Evolutionary conservation across 2,329 filamentous ascomycete species (phyloP).

Genomic region (Fusarium aywerte): DNA sequence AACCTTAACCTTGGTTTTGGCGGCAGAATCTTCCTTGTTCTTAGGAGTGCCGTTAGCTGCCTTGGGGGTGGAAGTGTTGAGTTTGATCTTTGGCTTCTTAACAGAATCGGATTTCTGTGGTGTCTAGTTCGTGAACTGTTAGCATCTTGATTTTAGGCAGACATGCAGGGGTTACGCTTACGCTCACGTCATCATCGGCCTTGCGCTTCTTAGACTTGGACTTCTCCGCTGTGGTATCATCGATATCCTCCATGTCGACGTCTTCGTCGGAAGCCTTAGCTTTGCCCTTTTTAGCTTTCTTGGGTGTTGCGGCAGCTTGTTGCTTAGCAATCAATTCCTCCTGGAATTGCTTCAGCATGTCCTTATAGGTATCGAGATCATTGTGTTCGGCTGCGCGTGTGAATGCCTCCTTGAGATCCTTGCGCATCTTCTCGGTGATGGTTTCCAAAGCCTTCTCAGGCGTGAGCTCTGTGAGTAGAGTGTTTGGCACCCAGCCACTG

Average conservation of each 20-base stretch:
- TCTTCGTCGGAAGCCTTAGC: conserved; percentile 67
- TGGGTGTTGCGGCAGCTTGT: conserved; percentile 55
- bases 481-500: conserved; percentile 93
- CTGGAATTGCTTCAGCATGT: conserved; percentile 75
- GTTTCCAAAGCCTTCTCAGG: conserved; percentile 75
- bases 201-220: conserved; percentile 81
- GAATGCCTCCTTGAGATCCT: conserved; percentile 82
- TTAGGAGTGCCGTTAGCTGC: conserved; percentile 53
- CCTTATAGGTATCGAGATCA: conserved; percentile 84
- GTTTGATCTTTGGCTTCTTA: conserved; percentile 76
- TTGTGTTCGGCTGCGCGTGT: conserved; percentile 81
- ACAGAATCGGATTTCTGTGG: conserved; percentile 69
- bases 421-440: conserved; percentile 81
- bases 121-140: conserved; percentile 54
- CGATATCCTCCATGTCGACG: conserved; percentile 70
- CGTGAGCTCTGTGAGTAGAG: conserved; percentile 80
- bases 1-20: conserved; percentile 65
- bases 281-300: conserved; percentile 59
- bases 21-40: conserved; percentile 62
- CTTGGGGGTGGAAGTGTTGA: conserved; percentile 60
- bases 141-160: conserved; percentile 13
- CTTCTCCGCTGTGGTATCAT: conserved; percentile 68
- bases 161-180: conserved; percentile 41
- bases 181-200: conserved; percentile 78
- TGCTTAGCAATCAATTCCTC: conserved; percentile 68